Base-by-base conservation (phyloP, 306 rosid species). In the Rosa multiflora region DNA sequence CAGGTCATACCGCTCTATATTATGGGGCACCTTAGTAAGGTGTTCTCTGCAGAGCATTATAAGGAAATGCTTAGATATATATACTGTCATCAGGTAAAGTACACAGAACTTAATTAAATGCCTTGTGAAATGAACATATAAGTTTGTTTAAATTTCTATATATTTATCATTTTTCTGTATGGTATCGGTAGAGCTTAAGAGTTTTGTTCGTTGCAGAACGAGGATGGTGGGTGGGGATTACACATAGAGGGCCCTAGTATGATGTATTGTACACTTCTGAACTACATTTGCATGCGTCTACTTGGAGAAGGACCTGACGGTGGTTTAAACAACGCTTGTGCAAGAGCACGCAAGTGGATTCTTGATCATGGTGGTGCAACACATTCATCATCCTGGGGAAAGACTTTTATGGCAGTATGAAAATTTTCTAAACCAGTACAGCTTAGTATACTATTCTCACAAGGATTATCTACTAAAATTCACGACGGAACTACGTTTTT, bases 161-260 rank as follows among this genome's bases (percentile, higher is more conserved):
- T 53, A 53, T 20, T 12, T 0, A 12, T 49, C 56, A 10, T 10
- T 47, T 47, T 47, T 10, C 13, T 51, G 3, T 7, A 20, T 3
- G 63, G 32, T 56, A n/a, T 20, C 63, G 32, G 1, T 56, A n/a
- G 11, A 56, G 63, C 63, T 56, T 20, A 8, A 7, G 11, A 56
- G 32, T 2, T n/a, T 56, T 56, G 32, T n/a, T 2, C 12, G 5
- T 59, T 59, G 46, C 53, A 63, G 64, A 80, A 80, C 8, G 83
- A 91, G 78, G 98, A 93, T 76, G 98, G 98, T 63, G 98, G 98
- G 5, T 93, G 93, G 97, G 97, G 98, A 14, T 49, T 93, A 9
- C 93, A 93, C 80, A 88, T 89, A 17, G 92, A 88, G 73, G 98
- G 93, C 10, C 94, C 83, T 0, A 93, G 98, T 78, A 89, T 86